Conservation (phyloP, 2,329 filamentous ascomycete genomes). For the Beauveria australis region DNA sequence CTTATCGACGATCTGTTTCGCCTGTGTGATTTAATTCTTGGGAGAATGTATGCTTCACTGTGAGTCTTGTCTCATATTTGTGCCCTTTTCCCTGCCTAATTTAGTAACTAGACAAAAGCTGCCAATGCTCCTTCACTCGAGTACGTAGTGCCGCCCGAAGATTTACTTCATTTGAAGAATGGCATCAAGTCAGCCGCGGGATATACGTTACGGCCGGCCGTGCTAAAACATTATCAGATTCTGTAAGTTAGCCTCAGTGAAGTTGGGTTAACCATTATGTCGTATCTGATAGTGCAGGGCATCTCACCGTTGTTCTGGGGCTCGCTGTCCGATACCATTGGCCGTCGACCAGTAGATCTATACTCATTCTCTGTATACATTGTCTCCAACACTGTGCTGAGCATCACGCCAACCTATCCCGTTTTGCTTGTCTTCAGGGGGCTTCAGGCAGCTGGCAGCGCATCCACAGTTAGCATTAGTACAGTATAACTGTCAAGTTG, state of each 20-base stretch:
- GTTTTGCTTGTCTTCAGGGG: conserved; percentile 37
- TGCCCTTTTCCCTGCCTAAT: background rate
- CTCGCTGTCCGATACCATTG: conserved; percentile 37
- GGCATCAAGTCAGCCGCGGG: background rate
- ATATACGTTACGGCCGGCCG: background rate
- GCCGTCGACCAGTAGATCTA: conserved; percentile 37
- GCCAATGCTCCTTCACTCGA: background rate
- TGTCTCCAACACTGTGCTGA: conserved; percentile 36
- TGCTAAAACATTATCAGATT: conserved; percentile 15
- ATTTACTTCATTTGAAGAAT: background rate
- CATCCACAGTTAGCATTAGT: conserved; percentile 40
- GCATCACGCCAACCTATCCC: conserved; percentile 33
- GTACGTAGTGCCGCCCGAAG: background rate
- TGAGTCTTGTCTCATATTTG: background rate
- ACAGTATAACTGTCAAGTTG: conserved; percentile 5
- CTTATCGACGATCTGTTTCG: background rate
- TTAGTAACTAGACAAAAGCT: background rate
- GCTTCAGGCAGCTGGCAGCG: conserved; percentile 38
- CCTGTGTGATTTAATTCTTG: background rate
- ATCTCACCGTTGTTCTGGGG: conserved; percentile 41
- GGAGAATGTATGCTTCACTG: background rate
- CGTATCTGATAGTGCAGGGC: conserved; percentile 43
- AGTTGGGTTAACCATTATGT: conserved; percentile 34
- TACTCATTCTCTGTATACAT: conserved; percentile 39
- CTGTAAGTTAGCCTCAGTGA: conserved; percentile 21